A percentile compares a stretch with the other conserved stretches of the same genome.
Evolutionary conservation across 106 monocot species (phyloP).

Genomic region (Alisma plantagoaquatica): DNA sequence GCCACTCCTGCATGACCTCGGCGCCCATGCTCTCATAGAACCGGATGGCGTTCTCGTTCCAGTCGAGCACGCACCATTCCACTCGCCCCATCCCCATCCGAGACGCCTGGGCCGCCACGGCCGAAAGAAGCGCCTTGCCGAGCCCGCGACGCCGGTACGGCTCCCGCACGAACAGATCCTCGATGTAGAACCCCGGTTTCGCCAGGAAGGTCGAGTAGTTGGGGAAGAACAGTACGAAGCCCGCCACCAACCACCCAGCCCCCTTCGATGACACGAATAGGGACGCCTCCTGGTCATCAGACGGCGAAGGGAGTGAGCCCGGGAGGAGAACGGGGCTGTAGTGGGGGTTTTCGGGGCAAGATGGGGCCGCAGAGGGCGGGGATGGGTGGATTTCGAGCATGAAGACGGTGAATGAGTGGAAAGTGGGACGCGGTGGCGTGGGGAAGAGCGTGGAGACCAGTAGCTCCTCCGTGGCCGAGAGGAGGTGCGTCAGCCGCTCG

Average conservation of each 20-base stretch:
- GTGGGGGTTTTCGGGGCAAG: conserved; percentile 2
- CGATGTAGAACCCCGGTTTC: conserved; percentile 76
- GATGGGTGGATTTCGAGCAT: conserved; percentile 59
- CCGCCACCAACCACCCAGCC: conserved; percentile 35
- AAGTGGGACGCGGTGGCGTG: conserved; percentile 34
- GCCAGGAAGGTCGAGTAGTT: conserved; percentile 80
- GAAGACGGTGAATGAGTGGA: conserved; percentile 87
- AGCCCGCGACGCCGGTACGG: conserved; percentile 64
- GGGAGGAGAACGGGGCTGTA: conserved; percentile 13
- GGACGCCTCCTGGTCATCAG: conserved; percentile 39
- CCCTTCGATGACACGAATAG: conserved; percentile 27
- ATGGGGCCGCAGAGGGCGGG: conserved; percentile 16
- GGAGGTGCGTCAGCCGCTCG: conserved; percentile 68
- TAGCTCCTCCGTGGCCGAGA: conserved; percentile 71
- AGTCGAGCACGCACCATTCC: conserved; percentile 87
- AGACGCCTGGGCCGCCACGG: conserved; percentile 68
- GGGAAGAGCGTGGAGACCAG: conserved; percentile 86
- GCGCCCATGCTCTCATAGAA: conserved; percentile 92
- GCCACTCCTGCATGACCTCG: conserved; percentile 59
- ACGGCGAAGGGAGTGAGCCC: conserved; percentile 24
- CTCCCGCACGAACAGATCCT: conserved; percentile 82
- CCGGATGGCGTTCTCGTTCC: conserved; percentile 48
- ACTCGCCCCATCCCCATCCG: conserved; percentile 67
- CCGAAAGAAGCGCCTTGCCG: conserved; percentile 72
- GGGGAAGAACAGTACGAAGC: conserved; percentile 85